These are phyloP conservation scores for Sphaceloma murrayae DNA, from an alignment of 2,329 filamentous ascomycete genomes.

Conservation along the genomic window DNA sequence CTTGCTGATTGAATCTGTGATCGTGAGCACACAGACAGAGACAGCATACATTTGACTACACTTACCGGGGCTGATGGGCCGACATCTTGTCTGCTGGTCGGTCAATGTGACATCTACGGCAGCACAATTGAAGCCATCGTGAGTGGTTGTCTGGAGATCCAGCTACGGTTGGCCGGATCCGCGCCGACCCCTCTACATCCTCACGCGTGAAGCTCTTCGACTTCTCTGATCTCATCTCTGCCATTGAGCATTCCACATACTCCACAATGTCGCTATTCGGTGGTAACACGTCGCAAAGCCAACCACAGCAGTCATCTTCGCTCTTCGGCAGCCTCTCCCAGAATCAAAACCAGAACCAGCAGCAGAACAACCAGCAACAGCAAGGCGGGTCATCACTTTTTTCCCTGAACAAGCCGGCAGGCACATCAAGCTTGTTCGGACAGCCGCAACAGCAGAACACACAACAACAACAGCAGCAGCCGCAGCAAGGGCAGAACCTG, in stretches of 20 bases:
- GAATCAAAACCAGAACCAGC: slow-evolving; percentile 27
- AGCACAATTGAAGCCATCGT: slow-evolving; percentile 11
- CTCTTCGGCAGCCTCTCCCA: slow-evolving; percentile 29
- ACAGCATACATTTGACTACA: too few relatives aligned
- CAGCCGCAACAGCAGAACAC: slow-evolving; percentile 21
- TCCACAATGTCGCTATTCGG: too few relatives aligned
- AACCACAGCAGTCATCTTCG: too few relatives aligned
- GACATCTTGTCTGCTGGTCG: slow-evolving; percentile 45
- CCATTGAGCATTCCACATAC: not conserved
- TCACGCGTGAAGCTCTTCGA: not conserved
- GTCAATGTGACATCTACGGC: slow-evolving; percentile 19
- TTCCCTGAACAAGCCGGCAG: slow-evolving; percentile 21
- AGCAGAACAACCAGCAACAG: slow-evolving; percentile 33
- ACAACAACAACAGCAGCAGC: slow-evolving; percentile 26
- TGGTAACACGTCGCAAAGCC: too few relatives aligned
- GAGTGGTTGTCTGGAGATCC: too few relatives aligned
- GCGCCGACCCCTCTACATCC: too few relatives aligned
- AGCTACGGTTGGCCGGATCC: slow-evolving; percentile 9
- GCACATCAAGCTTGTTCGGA: slow-evolving; percentile 31
- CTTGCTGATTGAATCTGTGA: slow-evolving; percentile 81
- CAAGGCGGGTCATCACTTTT: slow-evolving; percentile 29
- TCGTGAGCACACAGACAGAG: too few relatives aligned
- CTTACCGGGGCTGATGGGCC: slow-evolving; percentile 50
- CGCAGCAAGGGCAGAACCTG: slow-evolving; percentile 20
- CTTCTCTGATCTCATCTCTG: not conserved